Base-by-base conservation (phyloP, 2,329 filamentous ascomycete genomes). In the Claviceps sp. region DNA sequence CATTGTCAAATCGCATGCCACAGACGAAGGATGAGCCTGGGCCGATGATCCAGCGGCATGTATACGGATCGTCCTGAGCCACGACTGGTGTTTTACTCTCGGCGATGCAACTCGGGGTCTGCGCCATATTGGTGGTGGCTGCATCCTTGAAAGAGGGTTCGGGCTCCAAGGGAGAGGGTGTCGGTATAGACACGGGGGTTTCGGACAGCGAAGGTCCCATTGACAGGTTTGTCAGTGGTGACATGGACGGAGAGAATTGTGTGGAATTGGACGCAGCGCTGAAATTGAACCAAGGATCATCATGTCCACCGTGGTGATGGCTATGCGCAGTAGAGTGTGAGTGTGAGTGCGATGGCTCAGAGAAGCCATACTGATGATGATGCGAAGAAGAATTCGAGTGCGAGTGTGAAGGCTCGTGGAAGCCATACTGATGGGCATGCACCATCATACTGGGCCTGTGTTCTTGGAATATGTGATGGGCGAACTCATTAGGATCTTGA, bases 1-100 rank as follows among this genome's bases (percentile, higher is more conserved):
- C 67, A 26, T 70, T 65, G 1, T 62, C 59, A 55, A 76, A 77
- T 1, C 59, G 59, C 46, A 61, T 55, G 8, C 59, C 61, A 50
- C 70, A 72, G 9, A 65, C 50, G 42, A 43, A 5, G n/a, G 47
- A 11, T 16, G 26, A 50, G 5, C 45, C 54, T 8, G 55, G 48
- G 2, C 60, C 63, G 5, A 55, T 50, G 3, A 58, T 53, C 69
- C 69, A 71, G 22, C 59, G 61, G 53, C 69, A 71, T 8, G 54
- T 53, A 45, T 61, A 64, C 47, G 65, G 60, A 22, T 62, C 57
- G 1, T 61, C 56, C 3, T 55, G 50, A 18, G 54, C 52, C 51
- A 58, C 52, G n/a, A 52, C 51, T n/a, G 57, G 54, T 4, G 50
- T 51, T 34, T 56, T 58, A 49, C 54, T 14, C 44, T 52, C 18